These are phyloP conservation scores for Aureobasidium sp. DNA, from an alignment of 2,329 filamentous ascomycete genomes.

Conservation along the genomic window DNA sequence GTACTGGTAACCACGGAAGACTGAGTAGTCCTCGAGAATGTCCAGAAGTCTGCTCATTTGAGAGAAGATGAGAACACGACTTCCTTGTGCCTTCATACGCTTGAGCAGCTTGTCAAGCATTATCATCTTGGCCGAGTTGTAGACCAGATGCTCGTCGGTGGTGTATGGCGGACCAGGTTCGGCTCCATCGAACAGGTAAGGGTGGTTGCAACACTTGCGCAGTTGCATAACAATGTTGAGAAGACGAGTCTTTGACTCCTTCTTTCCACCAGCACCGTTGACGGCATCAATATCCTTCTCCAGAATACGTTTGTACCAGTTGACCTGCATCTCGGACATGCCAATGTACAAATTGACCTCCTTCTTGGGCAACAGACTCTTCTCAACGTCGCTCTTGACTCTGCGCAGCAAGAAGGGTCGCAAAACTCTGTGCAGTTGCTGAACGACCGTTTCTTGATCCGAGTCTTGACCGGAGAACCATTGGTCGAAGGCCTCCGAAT, in stretches of 20 bases:
- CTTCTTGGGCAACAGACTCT: conserved; percentile 94
- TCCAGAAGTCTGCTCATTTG: conserved; percentile 98
- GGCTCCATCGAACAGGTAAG: conserved; percentile 94
- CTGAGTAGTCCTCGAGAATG: conserved; percentile 96
- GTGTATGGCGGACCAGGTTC: conserved; percentile 97
- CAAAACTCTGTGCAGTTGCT: conserved; percentile 88
- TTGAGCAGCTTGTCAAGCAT: conserved; percentile 87
- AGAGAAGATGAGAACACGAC: conserved; percentile 95
- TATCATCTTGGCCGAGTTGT: conserved; percentile 94
- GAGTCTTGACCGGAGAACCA: conserved; percentile 91
- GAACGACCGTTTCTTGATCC: conserved; percentile 91
- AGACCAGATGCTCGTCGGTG: conserved; percentile 90
- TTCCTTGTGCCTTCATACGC: conserved; percentile 77
- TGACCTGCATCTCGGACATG: conserved; percentile 98
- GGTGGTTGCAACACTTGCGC: conserved; percentile 97
- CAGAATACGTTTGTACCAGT: conserved; percentile 98
- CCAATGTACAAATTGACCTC: conserved; percentile 95
- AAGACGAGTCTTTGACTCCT: conserved; percentile 92
- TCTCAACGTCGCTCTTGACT: conserved; percentile 96
- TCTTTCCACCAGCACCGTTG: conserved; percentile 91
- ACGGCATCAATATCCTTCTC: conserved; percentile 99
- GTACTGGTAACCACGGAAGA: conserved; percentile 91
- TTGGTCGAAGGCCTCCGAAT: conserved; percentile 92
- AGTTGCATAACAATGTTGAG: conserved; percentile 99
- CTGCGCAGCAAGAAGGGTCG: conserved; percentile 89